Evolutionary conservation across 345 rosid species (phyloP).

Genomic region (Adansonia digitata): DNA sequence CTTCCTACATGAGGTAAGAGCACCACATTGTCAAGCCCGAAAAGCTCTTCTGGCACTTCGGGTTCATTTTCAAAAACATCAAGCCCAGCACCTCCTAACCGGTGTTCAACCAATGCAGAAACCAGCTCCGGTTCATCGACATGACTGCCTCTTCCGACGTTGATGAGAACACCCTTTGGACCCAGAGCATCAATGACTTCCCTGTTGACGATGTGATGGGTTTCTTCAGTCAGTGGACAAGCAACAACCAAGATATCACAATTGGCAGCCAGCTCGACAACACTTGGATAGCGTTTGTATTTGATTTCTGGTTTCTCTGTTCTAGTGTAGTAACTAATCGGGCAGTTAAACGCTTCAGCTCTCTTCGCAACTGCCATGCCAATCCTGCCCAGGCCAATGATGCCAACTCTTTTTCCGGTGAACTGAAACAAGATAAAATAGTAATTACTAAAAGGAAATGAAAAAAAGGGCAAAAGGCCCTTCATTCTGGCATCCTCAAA

Average conservation of each 20-base stretch:
- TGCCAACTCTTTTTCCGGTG: slow-evolving; percentile 59
- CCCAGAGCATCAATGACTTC: slow-evolving; percentile 66
- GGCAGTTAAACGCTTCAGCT: slow-evolving; percentile 67
- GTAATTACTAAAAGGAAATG: not conserved
- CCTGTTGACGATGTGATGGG: slow-evolving; percentile 47
- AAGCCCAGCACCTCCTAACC: slow-evolving; percentile 51
- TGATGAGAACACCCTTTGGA: slow-evolving; percentile 60
- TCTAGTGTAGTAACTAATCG: slow-evolving; percentile 55
- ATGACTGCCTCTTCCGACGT: slow-evolving; percentile 58
- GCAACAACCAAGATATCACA: slow-evolving; percentile 38
- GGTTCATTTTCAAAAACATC: slow-evolving; percentile 40
- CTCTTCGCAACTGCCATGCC: slow-evolving; percentile 65
- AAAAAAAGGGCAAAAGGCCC: not conserved
- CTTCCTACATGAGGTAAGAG: slow-evolving; percentile 66
- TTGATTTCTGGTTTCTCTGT: slow-evolving; percentile 33
- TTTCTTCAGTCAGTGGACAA: not conserved
- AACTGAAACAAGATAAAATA: slow-evolving; percentile 36
- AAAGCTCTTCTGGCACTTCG: slow-evolving; percentile 51
- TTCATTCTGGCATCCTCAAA: not conserved
- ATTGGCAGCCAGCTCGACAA: slow-evolving; percentile 51
- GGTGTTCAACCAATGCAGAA: slow-evolving; percentile 57
- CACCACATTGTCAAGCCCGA: slow-evolving; percentile 56
- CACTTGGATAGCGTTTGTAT: slow-evolving; percentile 48
- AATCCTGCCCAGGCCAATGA: slow-evolving; percentile 67
- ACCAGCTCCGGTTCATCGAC: slow-evolving; percentile 58